Percentiles rank a stretch among this genome's conserved stretches.
Conservation (phyloP, 2,329 filamentous ascomycete species). For the Fusarium pilosicola region DNA sequence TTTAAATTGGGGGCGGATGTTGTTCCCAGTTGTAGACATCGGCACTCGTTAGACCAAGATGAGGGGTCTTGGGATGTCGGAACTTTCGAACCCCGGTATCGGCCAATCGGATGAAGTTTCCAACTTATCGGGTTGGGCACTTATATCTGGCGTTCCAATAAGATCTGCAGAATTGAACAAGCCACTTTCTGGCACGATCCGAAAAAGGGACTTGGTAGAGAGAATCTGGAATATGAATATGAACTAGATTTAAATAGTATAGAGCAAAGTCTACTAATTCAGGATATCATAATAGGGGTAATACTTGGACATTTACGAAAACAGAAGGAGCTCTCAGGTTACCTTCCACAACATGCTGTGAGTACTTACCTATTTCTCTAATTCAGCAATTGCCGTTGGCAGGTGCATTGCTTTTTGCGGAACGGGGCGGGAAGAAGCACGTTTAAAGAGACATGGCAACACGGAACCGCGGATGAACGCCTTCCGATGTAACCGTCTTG, state of each 20-base stretch:
- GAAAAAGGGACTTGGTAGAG: neutral
- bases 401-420: constrained; percentile 19
- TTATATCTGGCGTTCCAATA: neutral
- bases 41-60: neutral
- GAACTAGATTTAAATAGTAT: neutral
- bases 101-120: constrained; percentile 31
- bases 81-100: constrained; percentile 7
- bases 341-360: constrained; percentile 2
- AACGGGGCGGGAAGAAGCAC: constrained; percentile 9
- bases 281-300: neutral
- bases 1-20: neutral
- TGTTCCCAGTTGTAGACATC: constrained; percentile 9
- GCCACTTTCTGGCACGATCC: neutral
- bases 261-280: neutral
- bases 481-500: constrained; percentile 27
- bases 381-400: constrained; percentile 4
- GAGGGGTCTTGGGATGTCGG: constrained; percentile 7
- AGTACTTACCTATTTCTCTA: neutral
- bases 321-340: neutral
- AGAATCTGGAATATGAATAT: neutral
- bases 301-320: neutral
- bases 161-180: neutral
- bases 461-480: constrained; percentile 23
- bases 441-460: neutral
- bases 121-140: constrained; percentile 18